Base-by-base conservation (phyloP, 352 stramenopile species). In the Phytophthora rubi region DNA sequence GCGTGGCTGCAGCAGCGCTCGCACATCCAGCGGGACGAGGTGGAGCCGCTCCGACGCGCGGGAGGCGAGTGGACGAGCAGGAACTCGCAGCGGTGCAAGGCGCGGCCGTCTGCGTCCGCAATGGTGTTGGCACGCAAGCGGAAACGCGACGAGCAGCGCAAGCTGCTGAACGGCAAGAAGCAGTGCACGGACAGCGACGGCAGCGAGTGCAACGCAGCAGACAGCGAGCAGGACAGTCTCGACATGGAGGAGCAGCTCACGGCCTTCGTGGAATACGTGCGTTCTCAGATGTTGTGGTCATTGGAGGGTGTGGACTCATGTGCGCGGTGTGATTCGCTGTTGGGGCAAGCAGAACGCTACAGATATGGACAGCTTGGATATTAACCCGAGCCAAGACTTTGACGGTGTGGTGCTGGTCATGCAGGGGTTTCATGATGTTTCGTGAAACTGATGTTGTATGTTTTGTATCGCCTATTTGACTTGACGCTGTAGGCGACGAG, bases 341-440 rank as follows among this genome's bases (percentile, higher is more conserved):
- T 16, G 42, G 48, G 21, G n/a, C 16, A 28, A 48, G 57, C 56
- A 86, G 83, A 77, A 85, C 23, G 70, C 76, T 21, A 77, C 65
- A 8, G 83, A 91, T 62, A 84, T 91, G 68, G 83, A 91, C 55
- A 85, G 63, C 33, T 65, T 91, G 47, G 81, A 89, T 16, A 88
- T 89, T 42, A 76, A 77, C 12, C 75, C 76, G 26, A 91, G 83
- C 61, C 81, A 91, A 74, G 83, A 91, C 58, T 91, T 86, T 78
- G 68, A 81, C 53, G 79, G 79, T 80, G 42, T 64, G n/a, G 39
- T 45, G 16, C 2, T 18, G n/a, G n/a, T 47, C 12, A 30, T 67
- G 39, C 30, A 30, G 10, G 42, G 18, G 18, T 32, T 37, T 39
- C 37, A n/a, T 4, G 37, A 23, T 33, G 12, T 21, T 30, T 52